Evolutionary conservation across 129 eudicot species (phyloP), one percentile per base, ranked within the genome.

Genomic region (Dittrichia graveolens): DNA sequence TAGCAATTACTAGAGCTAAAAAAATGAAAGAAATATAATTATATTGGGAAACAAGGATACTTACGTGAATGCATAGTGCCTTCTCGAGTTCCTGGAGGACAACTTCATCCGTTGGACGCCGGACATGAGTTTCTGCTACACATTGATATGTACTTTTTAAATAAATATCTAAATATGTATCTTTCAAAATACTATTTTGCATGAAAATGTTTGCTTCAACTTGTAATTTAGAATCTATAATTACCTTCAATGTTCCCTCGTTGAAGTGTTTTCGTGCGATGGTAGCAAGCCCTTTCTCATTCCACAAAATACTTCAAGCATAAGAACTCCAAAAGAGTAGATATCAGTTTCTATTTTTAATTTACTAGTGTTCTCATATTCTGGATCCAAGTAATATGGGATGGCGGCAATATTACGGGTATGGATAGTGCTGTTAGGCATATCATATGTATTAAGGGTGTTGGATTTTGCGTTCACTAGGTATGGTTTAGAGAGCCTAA

Each of bases 401-500:
- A 24, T 52, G 15, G 24, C 57, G n/a, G 57, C 57, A 13, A 52
- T 2, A 14, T 11, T 19, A 5, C 4, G n/a, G 19, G 57, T 52
- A 52, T 3, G 19, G 6, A n/a, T 12, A 14, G 24, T 52, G 57
- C 5, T 60, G 4, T 5, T n/a, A n/a, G n/a, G n/a, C n/a, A n/a
- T n/a, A n/a, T n/a, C n/a, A n/a, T n/a, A n/a, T n/a, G n/a, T n/a
- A n/a, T n/a, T n/a, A n/a, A n/a, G n/a, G n/a, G n/a, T n/a, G n/a
- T n/a, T n/a, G n/a, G n/a, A 8, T 60, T 60, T 15, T 12, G 8
- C 15, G 18, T n/a, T n/a, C n/a, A n/a, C 8, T 35, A 45, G 41
- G 66, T 12, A 8, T 8, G 37, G 5, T 38, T 60, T 60, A 19
- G 66, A 60, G 66, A 60, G 66, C 66, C 66, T n/a, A n/a, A n/a